Evolutionary conservation across 345 rosid genomes (phyloP).

Genomic region (Punica granatum): DNA sequence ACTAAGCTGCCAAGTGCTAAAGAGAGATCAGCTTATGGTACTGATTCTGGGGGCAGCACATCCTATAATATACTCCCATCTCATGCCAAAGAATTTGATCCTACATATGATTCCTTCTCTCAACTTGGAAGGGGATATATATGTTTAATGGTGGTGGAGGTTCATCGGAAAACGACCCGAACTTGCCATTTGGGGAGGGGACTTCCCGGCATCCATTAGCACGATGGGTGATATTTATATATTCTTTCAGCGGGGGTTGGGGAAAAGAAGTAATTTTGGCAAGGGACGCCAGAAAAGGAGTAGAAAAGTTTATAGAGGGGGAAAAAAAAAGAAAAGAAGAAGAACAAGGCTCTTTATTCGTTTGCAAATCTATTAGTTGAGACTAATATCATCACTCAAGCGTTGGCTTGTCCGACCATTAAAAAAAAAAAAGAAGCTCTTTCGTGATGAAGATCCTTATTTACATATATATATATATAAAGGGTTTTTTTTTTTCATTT

Average conservation of each 20-base stretch:
- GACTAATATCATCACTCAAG: no score
- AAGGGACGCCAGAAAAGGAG: background rate
- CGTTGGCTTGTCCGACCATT: no score
- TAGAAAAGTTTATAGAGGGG: no score
- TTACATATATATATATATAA: no score
- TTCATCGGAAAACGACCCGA: background rate
- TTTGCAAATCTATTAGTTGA: no score
- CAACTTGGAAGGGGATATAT: background rate
- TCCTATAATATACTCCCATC: slow-evolving; percentile 37
- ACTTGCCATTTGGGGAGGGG: background rate
- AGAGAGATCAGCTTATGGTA: slow-evolving; percentile 28
- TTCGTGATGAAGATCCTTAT: no score
- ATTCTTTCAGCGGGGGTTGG: background rate
- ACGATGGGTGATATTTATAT: background rate
- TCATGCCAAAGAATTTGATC: slow-evolving; percentile 3
- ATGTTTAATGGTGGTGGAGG: background rate
- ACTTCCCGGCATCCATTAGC: background rate
- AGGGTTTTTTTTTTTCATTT: no score
- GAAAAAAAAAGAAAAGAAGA: no score
- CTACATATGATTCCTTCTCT: background rate
- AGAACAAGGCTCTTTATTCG: no score
- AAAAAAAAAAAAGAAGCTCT: no score
- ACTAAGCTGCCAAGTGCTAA: background rate
- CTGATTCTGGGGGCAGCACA: slow-evolving; percentile 44
- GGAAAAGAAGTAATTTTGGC: background rate